A percentile compares a stretch with the other conserved stretches of the same genome.
These are phyloP conservation scores for Kurtzmaniella quercitrusa DNA, from an alignment of 1,139 yeast species.

Conservation along the genomic window DNA sequence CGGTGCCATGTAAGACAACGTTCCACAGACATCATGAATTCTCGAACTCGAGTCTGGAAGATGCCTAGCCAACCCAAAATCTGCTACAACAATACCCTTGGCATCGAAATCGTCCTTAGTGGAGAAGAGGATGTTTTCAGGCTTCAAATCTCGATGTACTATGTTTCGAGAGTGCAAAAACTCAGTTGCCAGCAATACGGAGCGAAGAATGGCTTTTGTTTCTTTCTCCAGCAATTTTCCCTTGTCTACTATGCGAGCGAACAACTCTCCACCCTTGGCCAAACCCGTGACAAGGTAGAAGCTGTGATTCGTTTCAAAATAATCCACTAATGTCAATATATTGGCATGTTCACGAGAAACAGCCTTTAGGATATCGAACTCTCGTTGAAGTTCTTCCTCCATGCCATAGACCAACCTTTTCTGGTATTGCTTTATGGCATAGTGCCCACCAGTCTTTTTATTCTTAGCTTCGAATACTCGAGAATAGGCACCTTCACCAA, in stretches of 20 bases:
- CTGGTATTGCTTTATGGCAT: slow-evolving; percentile 36
- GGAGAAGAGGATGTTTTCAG: slow-evolving; percentile 36
- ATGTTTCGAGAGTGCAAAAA: slow-evolving; percentile 29
- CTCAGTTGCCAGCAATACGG: slow-evolving; percentile 25
- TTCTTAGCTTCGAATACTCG: slow-evolving; percentile 37
- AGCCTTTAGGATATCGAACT: slow-evolving; percentile 49
- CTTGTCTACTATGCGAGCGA: slow-evolving; percentile 51
- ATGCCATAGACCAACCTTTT: slow-evolving; percentile 32
- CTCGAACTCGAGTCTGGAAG: slow-evolving; percentile 13
- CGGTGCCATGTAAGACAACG: slow-evolving; percentile 75
- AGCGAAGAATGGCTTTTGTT: slow-evolving; percentile 37
- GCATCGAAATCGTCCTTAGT: slow-evolving; percentile 16
- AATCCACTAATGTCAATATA: slow-evolving; percentile 61
- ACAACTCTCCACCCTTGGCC: slow-evolving; percentile 69
- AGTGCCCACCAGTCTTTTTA: slow-evolving; percentile 26
- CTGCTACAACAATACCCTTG: slow-evolving; percentile 56
- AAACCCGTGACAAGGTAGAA: slow-evolving; percentile 63
- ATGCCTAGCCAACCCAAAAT: slow-evolving; percentile 59
- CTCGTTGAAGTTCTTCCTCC: slow-evolving; percentile 44
- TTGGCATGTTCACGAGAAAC: slow-evolving; percentile 42
- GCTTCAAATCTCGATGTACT: slow-evolving; percentile 42
- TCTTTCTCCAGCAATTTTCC: slow-evolving; percentile 41
- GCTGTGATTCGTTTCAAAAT: slow-evolving; percentile 60
- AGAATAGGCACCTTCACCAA: slow-evolving; percentile 39
- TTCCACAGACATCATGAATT: slow-evolving; percentile 47